Evolutionary conservation across 768 basidiomycete genomes (phyloP), one percentile per base, ranked within the genome.

Genomic region (Leccinum truebloodii): DNA sequence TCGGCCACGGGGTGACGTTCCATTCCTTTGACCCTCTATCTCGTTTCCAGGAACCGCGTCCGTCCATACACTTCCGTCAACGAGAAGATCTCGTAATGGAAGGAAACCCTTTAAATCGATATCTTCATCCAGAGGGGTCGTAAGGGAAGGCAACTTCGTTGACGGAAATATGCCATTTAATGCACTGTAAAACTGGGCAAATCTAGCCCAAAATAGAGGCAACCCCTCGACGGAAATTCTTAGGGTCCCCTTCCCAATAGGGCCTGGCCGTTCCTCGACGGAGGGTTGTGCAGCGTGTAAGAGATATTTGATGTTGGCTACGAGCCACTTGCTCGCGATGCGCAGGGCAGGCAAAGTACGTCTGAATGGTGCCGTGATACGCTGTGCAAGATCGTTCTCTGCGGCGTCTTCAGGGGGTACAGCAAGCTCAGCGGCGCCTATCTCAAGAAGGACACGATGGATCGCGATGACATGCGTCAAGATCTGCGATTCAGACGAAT

Each of bases 261-360:
- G 18, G 12, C 55, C 59, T 13, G 28, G 37, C 44, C 57, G 63
- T 54, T 34, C 54, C 28, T 48, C 75, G 28, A 69, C 68, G 59
- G 69, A 68, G 58, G 69, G 62, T 59, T 73, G 79, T 57, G 67
- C 76, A 75, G 59, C 79, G 52, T 85, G 83, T 41, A 76, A 67
- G 24, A 93, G 69, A 64, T 92, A 91, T 61, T 83, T 84, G 65
- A 85, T 74, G 70, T 98, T 93, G 4, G 85, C 85, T 32, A 82
- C 78, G 13, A 98, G 72, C 97, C 97, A 99, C 71, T 94, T 95
- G 68, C 87, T 88, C 5, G 89, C 86, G 58, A 98, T 87, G 20
- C 96, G 86, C 35, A 98, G 77, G 6, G 92, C 88, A 5, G 95
- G 95, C 6, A 98, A 78, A 6, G 90, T 88, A 30, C 97, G 83